phyloP scores from a whole-genome alignment of 768 basidiomycete species.

The Termitomyces sp. region DNA sequence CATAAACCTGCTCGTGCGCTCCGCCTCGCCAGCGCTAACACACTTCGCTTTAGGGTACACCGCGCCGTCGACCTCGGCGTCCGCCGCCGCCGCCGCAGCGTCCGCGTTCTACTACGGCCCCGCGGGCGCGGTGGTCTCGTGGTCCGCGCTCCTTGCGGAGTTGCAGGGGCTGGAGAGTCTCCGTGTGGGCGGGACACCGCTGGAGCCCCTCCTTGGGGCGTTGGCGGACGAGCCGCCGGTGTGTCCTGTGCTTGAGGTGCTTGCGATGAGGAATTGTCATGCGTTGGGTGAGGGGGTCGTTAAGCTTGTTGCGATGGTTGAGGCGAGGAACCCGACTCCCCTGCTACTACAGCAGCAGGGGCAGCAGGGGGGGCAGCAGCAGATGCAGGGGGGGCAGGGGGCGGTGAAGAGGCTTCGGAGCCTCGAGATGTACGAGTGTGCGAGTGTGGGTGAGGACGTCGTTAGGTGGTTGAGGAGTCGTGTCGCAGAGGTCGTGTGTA shows the following conservation, averaged over 20 bases:
- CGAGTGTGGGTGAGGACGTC: constrained; percentile 62
- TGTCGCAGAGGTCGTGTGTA: constrained; percentile 57
- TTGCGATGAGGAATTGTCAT: constrained; percentile 63
- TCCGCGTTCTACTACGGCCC: constrained; percentile 51
- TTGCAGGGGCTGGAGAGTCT: constrained; percentile 54
- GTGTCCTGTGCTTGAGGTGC: constrained; percentile 55
- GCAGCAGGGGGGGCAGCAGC: constrained; percentile 2
- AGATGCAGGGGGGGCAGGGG: too few species aligned
- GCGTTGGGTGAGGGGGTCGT: constrained; percentile 59
- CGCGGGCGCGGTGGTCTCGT: constrained; percentile 55
- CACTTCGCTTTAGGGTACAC: constrained; percentile 27
- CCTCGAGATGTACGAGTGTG: constrained; percentile 66
- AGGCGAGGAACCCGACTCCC: constrained; percentile 74
- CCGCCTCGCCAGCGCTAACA: constrained; percentile 49
- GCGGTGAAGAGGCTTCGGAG: constrained; percentile 43
- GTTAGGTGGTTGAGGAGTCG: constrained; percentile 60
- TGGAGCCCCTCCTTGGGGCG: constrained; percentile 58
- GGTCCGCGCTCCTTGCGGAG: constrained; percentile 58
- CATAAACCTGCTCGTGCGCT: constrained; percentile 53
- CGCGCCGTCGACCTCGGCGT: too few species aligned
- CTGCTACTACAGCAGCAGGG: too few species aligned
- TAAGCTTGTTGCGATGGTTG: constrained; percentile 68
- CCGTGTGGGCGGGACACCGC: constrained; percentile 57
- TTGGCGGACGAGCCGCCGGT: constrained; percentile 54
- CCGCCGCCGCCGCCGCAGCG: too few species aligned